Conservation (phyloP, 1,139 yeast species). For the Candida glucosophila region DNA sequence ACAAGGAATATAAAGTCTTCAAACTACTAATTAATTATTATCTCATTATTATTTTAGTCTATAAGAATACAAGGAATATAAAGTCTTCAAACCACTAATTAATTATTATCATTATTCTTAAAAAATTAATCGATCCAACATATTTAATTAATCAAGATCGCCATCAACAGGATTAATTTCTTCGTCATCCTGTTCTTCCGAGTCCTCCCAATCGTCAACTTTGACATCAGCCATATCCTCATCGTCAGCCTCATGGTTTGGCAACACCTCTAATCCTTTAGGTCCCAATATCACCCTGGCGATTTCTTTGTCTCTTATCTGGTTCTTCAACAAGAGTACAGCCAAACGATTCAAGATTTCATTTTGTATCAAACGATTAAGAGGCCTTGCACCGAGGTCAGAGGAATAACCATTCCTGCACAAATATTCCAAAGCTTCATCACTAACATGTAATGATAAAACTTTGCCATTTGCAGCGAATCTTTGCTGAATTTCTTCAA, state of each 20-base stretch:
- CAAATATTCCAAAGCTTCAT: constrained; percentile 71
- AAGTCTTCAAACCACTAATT: too few species aligned
- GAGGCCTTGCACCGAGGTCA: constrained; percentile 95
- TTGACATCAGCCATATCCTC: constrained; percentile 48
- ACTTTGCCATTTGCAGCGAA: constrained; percentile 78
- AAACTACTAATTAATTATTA: too few species aligned
- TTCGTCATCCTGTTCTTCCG: constrained; percentile 46
- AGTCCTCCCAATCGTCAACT: constrained; percentile 48
- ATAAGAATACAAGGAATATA: too few species aligned
- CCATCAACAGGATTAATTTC: constrained; percentile 1
- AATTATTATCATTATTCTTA: too few species aligned
- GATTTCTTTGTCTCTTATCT: constrained; percentile 77
- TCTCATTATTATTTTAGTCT: too few species aligned
- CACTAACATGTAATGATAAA: constrained; percentile 59
- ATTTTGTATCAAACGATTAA: constrained; percentile 85
- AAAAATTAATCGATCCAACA: too few species aligned
- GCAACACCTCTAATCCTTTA: constrained; percentile 65
- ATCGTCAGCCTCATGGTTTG: constrained; percentile 73
- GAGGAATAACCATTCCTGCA: constrained; percentile 82
- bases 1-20: too few species aligned
- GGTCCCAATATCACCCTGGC: constrained; percentile 58
- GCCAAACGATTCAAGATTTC: constrained; percentile 86
- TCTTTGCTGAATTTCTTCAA: constrained; percentile 75
- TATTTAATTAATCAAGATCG: too few species aligned
- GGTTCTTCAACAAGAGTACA: constrained; percentile 77